A percentile compares a stretch with the other conserved stretches of the same genome.
Conservation (phyloP, 805 yeast genomes). For the Jamesozyma gamospora region DNA sequence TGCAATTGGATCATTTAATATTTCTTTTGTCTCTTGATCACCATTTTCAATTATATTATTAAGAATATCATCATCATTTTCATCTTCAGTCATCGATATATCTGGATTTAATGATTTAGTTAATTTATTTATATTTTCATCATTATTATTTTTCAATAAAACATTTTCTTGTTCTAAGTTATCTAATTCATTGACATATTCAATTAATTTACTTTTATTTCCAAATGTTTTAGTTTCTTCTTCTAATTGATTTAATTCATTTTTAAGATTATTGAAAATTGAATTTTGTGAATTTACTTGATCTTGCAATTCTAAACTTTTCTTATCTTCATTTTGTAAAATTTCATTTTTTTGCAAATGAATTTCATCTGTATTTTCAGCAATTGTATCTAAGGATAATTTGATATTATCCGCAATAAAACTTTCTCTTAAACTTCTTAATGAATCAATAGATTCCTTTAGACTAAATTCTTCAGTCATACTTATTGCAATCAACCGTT, state of each 20-base stretch:
- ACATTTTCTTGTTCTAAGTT: conserved; percentile 15
- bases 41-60: conserved; percentile 1
- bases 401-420: not conserved
- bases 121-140: conserved; percentile 10
- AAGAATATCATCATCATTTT: not conserved
- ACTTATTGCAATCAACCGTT: too few species aligned
- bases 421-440: not conserved
- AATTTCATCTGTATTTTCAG: conserved; percentile 1
- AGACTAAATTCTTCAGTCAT: not conserved
- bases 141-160: conserved; percentile 14
- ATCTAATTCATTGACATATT: conserved; percentile 20
- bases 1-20: conserved; percentile 13
- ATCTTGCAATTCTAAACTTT: conserved; percentile 5
- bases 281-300: conserved; percentile 6
- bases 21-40: conserved; percentile 8
- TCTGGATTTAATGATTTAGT: conserved; percentile 1
- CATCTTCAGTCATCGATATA: not conserved
- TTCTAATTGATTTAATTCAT: conserved; percentile 8
- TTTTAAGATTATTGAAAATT: conserved; percentile 5
- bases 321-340: conserved; percentile 5
- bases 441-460: not conserved
- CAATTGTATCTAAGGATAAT: not conserved
- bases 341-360: conserved; percentile 4
- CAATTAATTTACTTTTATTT: conserved; percentile 10
- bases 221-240: conserved; percentile 10